Percentiles rank a stretch among this genome's conserved stretches.
These are phyloP conservation scores for Mangifera indica DNA, from an alignment of 345 rosid genomes.

Conservation along the genomic window DNA sequence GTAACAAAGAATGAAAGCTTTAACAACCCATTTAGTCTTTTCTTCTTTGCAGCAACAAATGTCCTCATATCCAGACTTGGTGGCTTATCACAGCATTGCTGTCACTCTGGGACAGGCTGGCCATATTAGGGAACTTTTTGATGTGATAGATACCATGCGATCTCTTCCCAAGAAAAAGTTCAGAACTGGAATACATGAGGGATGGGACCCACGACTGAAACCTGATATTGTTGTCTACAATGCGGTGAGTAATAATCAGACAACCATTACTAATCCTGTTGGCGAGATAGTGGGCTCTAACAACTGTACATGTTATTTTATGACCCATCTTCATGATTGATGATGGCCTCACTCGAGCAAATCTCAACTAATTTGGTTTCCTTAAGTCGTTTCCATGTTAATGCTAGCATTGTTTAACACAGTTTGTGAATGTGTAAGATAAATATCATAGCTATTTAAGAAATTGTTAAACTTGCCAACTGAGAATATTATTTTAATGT, in stretches of 20 bases:
- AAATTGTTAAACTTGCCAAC: too few species aligned
- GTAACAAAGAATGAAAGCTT: constrained; percentile 6
- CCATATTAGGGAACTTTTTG: too few species aligned
- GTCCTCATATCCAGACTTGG: constrained; percentile 83
- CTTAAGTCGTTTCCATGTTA: neutral
- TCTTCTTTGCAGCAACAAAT: constrained; percentile 58
- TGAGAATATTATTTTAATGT: too few species aligned
- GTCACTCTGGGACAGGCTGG: too few species aligned
- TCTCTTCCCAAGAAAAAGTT: constrained; percentile 81
- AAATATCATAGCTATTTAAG: neutral
- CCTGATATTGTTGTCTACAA: constrained; percentile 81
- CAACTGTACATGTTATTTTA: neutral
- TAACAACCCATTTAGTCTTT: constrained; percentile 7
- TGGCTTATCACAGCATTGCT: constrained; percentile 84
- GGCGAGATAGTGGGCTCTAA: constrained; percentile 5
- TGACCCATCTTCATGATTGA: neutral
- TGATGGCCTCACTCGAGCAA: constrained; percentile 4
- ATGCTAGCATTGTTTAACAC: neutral
- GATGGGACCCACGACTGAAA: constrained; percentile 84
- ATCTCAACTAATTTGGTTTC: constrained; percentile 5
- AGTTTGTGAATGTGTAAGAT: neutral
- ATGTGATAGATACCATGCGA: too few species aligned
- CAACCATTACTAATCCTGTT: constrained; percentile 3
- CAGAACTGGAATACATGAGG: constrained; percentile 46
- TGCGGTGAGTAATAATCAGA: constrained; percentile 58